A percentile compares a stretch with the other conserved stretches of the same genome.
phyloP scores from a whole-genome alignment of 805 yeast species.

The Priceomyces melissophilus region DNA sequence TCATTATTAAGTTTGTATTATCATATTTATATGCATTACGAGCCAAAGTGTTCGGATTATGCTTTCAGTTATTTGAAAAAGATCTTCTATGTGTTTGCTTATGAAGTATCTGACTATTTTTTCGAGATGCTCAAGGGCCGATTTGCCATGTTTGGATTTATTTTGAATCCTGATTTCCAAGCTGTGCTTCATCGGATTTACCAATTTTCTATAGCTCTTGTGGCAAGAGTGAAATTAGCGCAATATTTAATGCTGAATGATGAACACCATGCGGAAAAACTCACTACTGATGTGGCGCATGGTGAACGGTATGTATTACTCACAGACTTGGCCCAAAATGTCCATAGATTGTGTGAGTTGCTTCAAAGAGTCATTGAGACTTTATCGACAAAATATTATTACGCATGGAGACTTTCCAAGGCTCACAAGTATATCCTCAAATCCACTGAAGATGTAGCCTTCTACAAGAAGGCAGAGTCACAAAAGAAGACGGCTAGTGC shows the following conservation, averaged over 20 bases:
- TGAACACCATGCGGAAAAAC: conserved; percentile 8
- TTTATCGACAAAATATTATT: conserved; percentile 54
- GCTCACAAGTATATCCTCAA: conserved; percentile 29
- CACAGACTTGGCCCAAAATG: conserved; percentile 6
- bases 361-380: conserved; percentile 11
- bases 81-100: conserved; percentile 15
- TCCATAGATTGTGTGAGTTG: conserved; percentile 10
- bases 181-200: conserved; percentile 36
- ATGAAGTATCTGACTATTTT: conserved; percentile 25
- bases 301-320: conserved; percentile 5
- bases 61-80: conserved; percentile 31
- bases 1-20: conserved; percentile 20
- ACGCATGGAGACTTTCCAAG: conserved; percentile 63
- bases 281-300: conserved; percentile 10
- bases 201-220: conserved; percentile 15
- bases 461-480: too few species aligned
- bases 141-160: conserved; percentile 17
- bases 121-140: conserved; percentile 16
- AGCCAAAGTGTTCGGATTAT: conserved; percentile 24
- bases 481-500: background rate
- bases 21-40: conserved; percentile 36
- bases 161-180: conserved; percentile 32
- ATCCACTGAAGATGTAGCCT: too few species aligned
- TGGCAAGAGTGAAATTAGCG: conserved; percentile 3
- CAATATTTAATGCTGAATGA: conserved; percentile 10